A percentile compares a stretch with the other conserved stretches of the same genome.
Evolutionary conservation across 169 alveolate species (phyloP).

Genomic region (Plasmodium vinckei): DNA sequence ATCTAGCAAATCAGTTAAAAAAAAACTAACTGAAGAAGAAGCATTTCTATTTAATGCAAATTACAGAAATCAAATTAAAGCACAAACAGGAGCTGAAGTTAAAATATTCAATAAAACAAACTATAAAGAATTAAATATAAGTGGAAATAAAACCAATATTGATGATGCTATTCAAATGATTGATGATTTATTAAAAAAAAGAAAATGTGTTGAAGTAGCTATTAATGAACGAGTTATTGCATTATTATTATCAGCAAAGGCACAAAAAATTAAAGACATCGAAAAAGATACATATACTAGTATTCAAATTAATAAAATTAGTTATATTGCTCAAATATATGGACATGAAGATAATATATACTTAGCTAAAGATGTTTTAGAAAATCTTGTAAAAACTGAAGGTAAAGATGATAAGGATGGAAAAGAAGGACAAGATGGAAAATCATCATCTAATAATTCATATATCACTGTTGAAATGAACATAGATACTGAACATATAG

Average conservation of each 20-base stretch:
- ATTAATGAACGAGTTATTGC: constrained; percentile 70
- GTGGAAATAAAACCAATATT: constrained; percentile 70
- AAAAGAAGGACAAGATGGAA: constrained; percentile 3
- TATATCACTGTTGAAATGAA: constrained; percentile 67
- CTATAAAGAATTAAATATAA: constrained; percentile 68
- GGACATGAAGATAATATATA: constrained; percentile 64
- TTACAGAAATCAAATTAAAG: constrained; percentile 35
- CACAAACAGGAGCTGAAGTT: constrained; percentile 71
- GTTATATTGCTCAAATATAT: constrained; percentile 55
- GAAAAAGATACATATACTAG: constrained; percentile 75
- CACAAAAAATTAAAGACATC: constrained; percentile 72
- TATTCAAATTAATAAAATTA: constrained; percentile 61
- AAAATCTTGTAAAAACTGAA: constrained; percentile 35
- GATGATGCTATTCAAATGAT: constrained; percentile 57
- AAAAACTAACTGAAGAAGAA: constrained; percentile 63
- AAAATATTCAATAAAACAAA: constrained; percentile 55
- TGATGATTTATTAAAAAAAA: constrained; percentile 58
- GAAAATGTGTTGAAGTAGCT: constrained; percentile 44
- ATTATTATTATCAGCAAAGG: constrained; percentile 43
- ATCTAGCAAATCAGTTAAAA: constrained; percentile 41
- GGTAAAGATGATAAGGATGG: neutral
- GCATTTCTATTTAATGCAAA: constrained; percentile 59
- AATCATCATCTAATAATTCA: constrained; percentile 26
- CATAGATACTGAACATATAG: constrained; percentile 68
- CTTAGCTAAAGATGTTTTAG: constrained; percentile 53